A percentile compares a stretch with the other conserved stretches of the same genome.
These are phyloP conservation scores for Candida schatavii DNA, from an alignment of 805 yeast genomes.

Conservation along the genomic window DNA sequence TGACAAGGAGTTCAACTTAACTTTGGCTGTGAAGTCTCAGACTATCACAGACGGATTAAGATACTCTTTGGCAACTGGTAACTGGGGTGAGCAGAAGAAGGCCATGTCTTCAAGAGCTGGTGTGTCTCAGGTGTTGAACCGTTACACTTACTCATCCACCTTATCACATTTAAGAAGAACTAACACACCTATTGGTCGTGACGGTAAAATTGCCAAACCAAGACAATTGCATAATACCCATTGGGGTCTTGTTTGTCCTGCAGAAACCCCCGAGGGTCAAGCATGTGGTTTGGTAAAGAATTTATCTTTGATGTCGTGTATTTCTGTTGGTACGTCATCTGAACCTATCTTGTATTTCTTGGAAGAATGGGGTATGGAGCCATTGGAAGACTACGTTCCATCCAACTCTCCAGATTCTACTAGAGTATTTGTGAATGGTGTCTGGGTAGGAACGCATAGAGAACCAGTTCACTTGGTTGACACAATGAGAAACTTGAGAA, in stretches of 20 bases:
- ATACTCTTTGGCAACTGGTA: slow-evolving; percentile 98
- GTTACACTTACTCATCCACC: slow-evolving; percentile 98
- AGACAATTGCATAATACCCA: slow-evolving; percentile 99
- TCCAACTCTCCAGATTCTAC: slow-evolving; percentile 88
- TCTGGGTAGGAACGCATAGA: slow-evolving; percentile 98
- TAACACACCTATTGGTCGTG: slow-evolving; percentile 98
- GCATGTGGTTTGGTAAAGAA: slow-evolving; percentile 99
- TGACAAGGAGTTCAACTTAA: slow-evolving; percentile 93
- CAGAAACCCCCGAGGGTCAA: slow-evolving; percentile 99
- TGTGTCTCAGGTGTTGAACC: slow-evolving; percentile 96
- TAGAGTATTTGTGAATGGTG: slow-evolving; percentile 95
- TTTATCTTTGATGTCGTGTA: slow-evolving; percentile 93
- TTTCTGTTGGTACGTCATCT: slow-evolving; percentile 96
- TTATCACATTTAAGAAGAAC: slow-evolving; percentile 98
- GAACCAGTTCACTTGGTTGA: slow-evolving; percentile 91
- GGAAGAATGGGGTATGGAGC: slow-evolving; percentile 99
- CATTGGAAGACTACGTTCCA: slow-evolving; percentile 92
- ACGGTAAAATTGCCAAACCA: slow-evolving; percentile 97
- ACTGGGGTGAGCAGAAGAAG: slow-evolving; percentile 99
- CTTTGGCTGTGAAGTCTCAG: slow-evolving; percentile 94
- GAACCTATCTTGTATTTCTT: slow-evolving; percentile 89
- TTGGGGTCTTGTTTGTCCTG: slow-evolving; percentile 99
- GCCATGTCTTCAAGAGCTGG: slow-evolving; percentile 99
- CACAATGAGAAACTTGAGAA: slow-evolving; percentile 85
- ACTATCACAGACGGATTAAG: slow-evolving; percentile 97